phyloP scores from a whole-genome alignment of 129 eudicot species.

The Daucus carota region DNA sequence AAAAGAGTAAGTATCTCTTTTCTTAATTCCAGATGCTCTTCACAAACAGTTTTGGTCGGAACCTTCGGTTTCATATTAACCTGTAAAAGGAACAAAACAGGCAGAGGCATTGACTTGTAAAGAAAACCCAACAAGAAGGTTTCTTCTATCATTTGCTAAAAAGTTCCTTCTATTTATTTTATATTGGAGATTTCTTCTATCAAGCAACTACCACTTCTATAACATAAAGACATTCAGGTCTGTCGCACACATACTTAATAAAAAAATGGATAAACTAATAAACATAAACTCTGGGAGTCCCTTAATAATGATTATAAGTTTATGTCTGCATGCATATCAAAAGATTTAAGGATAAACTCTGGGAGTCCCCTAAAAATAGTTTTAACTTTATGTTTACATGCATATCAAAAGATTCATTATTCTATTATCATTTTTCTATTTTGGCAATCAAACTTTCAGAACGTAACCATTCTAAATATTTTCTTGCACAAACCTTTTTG shows the following conservation, averaged over 20 bases:
- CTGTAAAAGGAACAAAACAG: constrained; percentile 29
- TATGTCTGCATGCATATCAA: not conserved
- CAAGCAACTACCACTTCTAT: not conserved
- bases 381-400: not conserved
- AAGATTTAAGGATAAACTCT: not conserved
- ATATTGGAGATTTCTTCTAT: not conserved
- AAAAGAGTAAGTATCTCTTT: constrained; percentile 80
- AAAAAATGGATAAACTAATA: not conserved
- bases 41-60: constrained; percentile 91
- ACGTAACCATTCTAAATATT: not conserved
- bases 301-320: not conserved
- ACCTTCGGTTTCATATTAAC: constrained; percentile 95
- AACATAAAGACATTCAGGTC: not conserved
- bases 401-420: not conserved
- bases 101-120: not conserved
- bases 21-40: constrained; percentile 94
- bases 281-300: not conserved
- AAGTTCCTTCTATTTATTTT: not conserved
- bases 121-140: not conserved
- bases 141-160: not conserved
- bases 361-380: not conserved
- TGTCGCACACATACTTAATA: not conserved
- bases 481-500: not conserved
- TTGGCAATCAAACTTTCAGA: not conserved
- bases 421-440: not conserved